These are phyloP conservation scores for Xylaria sp. DNA, from an alignment of 495 filamentous ascomycete species.

Conservation along the genomic window DNA sequence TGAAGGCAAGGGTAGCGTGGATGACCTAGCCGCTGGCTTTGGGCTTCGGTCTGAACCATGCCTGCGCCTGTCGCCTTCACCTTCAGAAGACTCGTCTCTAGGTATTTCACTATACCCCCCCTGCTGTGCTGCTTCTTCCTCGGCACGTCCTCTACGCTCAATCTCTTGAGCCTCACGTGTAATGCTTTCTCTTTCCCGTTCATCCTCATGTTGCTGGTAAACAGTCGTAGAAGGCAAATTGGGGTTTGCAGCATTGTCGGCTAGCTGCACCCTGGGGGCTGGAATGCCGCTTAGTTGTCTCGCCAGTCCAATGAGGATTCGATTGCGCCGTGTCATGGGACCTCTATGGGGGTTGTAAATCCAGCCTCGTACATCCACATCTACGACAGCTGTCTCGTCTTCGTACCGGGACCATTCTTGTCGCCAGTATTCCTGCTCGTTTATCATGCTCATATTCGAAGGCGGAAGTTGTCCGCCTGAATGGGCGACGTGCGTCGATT, in stretches of 20 bases:
- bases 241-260: conserved; percentile 28
- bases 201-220: conserved; percentile 51
- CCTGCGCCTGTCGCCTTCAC: conserved; percentile 33
- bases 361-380: conserved; percentile 96
- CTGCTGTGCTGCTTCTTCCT: conserved; percentile 71
- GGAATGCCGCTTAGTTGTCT: conserved; percentile 85
- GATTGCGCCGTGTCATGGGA: conserved; percentile 86
- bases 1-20: conserved; percentile 44
- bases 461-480: conserved; percentile 29
- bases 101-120: conserved; percentile 61
- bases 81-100: conserved; percentile 42
- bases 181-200: conserved; percentile 65
- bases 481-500: conserved; percentile 34
- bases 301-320: conserved; percentile 82
- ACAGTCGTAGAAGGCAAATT: conserved; percentile 30
- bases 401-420: conserved; percentile 73
- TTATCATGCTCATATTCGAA: conserved; percentile 41
- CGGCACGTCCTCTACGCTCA: conserved; percentile 69
- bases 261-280: conserved; percentile 53
- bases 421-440: conserved; percentile 71
- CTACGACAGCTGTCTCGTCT: conserved; percentile 81
- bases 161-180: conserved; percentile 76
- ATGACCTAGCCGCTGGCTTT: conserved; percentile 37
- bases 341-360: conserved; percentile 84
- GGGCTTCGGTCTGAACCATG: conserved; percentile 29